Evolutionary conservation across 2,329 filamentous ascomycete species (phyloP), one percentile per base, ranked within the genome.

Genomic region (Colletotrichum sp.): DNA sequence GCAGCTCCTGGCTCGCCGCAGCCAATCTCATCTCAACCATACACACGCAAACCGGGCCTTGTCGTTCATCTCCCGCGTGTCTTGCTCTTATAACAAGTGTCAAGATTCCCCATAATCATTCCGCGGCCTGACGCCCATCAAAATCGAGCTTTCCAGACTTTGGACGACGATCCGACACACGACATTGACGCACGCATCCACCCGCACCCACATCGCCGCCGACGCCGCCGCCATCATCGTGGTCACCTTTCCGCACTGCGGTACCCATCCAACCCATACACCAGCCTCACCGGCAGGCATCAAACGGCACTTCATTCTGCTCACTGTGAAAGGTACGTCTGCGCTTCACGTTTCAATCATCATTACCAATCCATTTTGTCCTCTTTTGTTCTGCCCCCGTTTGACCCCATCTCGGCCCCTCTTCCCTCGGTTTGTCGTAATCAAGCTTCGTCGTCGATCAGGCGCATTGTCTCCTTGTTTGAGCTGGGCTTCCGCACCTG

Each of bases 131-230:
- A 71, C 44, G 36, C 34, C 55, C 66, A 68, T 68, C 32, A 68
- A 59, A 59, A 68, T 68, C 52, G 55, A 68, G 52, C 44, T 24
- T 26, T 26, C 66, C 60, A 24, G 67, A 65, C 68, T 66, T 75
- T 72, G 68, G 72, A 75, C 68, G 72, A 75, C 68, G 72, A 67
- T 75, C 62, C 62, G 36, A 72, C 49, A 75, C 60, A 59, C 60
- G 72, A 74, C 60, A n/a, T 36, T 21, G 60, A 66, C 68, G 62
- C 34, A 52, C 16, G 28, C 60, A 75, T 71, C 68, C 72, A 71
- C 68, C 13, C 32, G 24, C 21, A 62, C 57, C 71, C 71, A 73
- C 66, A 63, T 30, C 65, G 39, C 44, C 57, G 70, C 70, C 64
- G 52, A 36, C 34, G 34, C 55, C 34, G 66, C 32, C 55, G 30